Evolutionary conservation across 305 asterid species (phyloP).

Genomic region (Rubia tinctorum): DNA sequence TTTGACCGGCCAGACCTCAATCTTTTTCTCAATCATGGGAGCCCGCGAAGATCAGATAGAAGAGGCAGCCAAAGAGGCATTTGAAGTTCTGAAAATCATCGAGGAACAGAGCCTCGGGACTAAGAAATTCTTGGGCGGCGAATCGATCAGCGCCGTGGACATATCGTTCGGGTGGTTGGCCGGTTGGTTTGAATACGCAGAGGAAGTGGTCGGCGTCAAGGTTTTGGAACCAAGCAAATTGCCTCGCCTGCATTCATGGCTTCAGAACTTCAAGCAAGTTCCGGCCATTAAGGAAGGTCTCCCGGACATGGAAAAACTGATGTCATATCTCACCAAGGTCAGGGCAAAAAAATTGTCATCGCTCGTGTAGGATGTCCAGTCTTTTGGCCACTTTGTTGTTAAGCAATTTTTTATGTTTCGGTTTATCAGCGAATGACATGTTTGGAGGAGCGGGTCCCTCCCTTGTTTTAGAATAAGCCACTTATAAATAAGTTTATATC

Average conservation of each 20-base stretch:
- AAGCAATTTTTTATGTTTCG: too few relatives aligned
- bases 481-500: too few relatives aligned
- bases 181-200: slow-evolving; percentile 23
- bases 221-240: slow-evolving; percentile 18
- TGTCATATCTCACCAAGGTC: background rate
- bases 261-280: slow-evolving; percentile 21
- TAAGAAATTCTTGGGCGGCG: slow-evolving; percentile 30
- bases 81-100: slow-evolving; percentile 19
- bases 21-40: slow-evolving; percentile 10
- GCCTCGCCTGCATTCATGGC: slow-evolving; percentile 25
- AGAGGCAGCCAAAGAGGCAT: slow-evolving; percentile 19
- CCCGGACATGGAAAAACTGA: slow-evolving; percentile 18
- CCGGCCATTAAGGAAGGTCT: slow-evolving; percentile 21
- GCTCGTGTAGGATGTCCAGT: background rate
- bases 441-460: too few relatives aligned
- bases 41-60: slow-evolving; percentile 13
- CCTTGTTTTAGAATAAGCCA: too few relatives aligned
- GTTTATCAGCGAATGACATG: too few relatives aligned
- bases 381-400: background rate
- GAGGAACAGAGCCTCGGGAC: slow-evolving; percentile 29
- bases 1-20: background rate
- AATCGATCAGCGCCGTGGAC: slow-evolving; percentile 23
- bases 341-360: background rate
- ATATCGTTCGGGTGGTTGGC: slow-evolving; percentile 23
- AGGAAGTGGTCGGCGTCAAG: slow-evolving; percentile 21